phyloP scores from a whole-genome alignment of 208 protist species.

The Naegleria fowleri region DNA sequence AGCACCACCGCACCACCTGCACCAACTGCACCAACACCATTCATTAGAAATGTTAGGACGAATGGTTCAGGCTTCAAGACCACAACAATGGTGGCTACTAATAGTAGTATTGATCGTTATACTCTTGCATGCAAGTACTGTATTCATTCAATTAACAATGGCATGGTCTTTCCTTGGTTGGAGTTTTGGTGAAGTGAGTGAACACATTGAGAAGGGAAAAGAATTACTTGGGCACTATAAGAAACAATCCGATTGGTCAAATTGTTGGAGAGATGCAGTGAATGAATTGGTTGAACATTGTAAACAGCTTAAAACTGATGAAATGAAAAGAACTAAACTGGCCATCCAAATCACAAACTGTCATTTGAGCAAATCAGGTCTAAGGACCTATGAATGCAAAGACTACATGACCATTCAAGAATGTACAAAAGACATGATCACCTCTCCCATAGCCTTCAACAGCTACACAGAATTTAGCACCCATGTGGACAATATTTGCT shows the following conservation, averaged over 20 bases:
- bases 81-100: no score
- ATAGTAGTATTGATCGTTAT: no score
- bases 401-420: background rate
- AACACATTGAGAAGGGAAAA: background rate
- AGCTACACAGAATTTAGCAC: conserved; percentile 12
- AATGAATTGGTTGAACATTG: background rate
- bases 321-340: background rate
- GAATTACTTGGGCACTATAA: background rate
- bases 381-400: background rate
- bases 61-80: no score
- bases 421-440: conserved; percentile 22
- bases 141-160: no score
- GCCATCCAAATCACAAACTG: background rate
- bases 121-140: no score
- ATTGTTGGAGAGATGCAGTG: conserved; percentile 15
- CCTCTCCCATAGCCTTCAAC: conserved; percentile 15
- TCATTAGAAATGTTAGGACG: no score
- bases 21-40: no score
- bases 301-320: background rate
- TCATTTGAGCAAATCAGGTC: background rate
- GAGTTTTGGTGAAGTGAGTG: no score
- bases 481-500: conserved; percentile 19
- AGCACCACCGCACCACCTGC: no score
- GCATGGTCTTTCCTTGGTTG: no score
- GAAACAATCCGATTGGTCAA: background rate